These are phyloP conservation scores for Phyllosticta citribraziliensis DNA, from an alignment of 2,329 filamentous ascomycete genomes.

Conservation along the genomic window DNA sequence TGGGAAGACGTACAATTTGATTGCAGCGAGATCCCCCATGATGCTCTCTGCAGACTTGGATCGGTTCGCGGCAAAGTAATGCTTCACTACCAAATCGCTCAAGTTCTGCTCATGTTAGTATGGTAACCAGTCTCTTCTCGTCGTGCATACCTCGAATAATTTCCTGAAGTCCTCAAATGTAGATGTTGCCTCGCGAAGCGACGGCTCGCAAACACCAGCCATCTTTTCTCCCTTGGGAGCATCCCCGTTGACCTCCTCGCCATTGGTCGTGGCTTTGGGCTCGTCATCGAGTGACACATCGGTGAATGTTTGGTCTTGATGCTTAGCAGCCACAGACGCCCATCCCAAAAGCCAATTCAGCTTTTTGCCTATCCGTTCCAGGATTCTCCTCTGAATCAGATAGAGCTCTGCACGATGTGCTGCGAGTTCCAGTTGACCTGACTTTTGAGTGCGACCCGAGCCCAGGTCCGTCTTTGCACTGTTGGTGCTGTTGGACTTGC, in stretches of 20 bases:
- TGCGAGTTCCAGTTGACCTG: constrained; percentile 71
- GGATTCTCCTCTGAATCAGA: constrained; percentile 65
- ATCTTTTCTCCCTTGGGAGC: constrained; percentile 12
- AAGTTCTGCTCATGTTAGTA: constrained; percentile 47
- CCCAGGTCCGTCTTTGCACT: constrained; percentile 1
- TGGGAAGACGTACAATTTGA: constrained; percentile 52
- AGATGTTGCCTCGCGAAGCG: constrained; percentile 23
- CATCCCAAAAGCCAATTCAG: constrained; percentile 70
- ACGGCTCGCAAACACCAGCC: constrained; percentile 21
- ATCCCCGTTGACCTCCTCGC: constrained; percentile 13
- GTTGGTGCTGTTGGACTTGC: constrained; percentile 20
- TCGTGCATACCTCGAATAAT: constrained; percentile 28
- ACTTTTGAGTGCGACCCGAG: constrained; percentile 19
- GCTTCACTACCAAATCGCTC: constrained; percentile 74
- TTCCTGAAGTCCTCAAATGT: constrained; percentile 30
- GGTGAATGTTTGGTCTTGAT: constrained; percentile 20
- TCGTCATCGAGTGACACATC: constrained; percentile 28
- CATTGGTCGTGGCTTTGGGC: constrained; percentile 1
- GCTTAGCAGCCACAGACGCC: constrained; percentile 34
- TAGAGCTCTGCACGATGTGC: constrained; percentile 75
- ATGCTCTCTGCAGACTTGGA: constrained; percentile 66
- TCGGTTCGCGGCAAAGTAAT: constrained; percentile 72
- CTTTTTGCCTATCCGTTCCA: constrained; percentile 63
- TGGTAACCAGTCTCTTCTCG: not conserved
- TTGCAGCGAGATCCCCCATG: constrained; percentile 73